Evolutionary conservation across 2,329 filamentous ascomycete species (phyloP).

Genomic region (Pseudogymnoascus verrucosus): DNA sequence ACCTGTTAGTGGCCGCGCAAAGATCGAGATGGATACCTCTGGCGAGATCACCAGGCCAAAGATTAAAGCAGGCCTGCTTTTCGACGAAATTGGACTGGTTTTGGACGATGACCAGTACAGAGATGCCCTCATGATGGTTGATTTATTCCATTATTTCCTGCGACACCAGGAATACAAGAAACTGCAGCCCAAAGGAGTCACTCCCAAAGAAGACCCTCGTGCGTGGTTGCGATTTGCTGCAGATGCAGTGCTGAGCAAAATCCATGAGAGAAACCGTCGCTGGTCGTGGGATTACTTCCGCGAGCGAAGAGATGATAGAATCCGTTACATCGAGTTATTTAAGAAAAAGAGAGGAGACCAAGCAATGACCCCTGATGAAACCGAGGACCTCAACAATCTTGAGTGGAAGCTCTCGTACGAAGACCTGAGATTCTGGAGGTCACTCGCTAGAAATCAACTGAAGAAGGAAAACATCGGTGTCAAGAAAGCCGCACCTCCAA

Average conservation of each 20-base stretch:
- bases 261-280: conserved; percentile 83
- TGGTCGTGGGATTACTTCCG: conserved; percentile 97
- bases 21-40: conserved; percentile 90
- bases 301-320: conserved; percentile 83
- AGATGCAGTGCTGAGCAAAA: conserved; percentile 81
- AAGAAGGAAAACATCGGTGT: conserved; percentile 90
- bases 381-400: conserved; percentile 62
- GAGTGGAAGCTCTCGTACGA: conserved; percentile 90
- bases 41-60: conserved; percentile 71
- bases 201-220: conserved; percentile 79
- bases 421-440: conserved; percentile 95
- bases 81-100: conserved; percentile 97
- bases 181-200: conserved; percentile 71
- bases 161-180: conserved; percentile 96
- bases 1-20: conserved; percentile 89
- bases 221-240: conserved; percentile 93
- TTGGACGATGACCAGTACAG: conserved; percentile 96
- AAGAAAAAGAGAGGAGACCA: conserved; percentile 77
- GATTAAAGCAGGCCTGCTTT: conserved; percentile 82
- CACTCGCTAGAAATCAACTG: conserved; percentile 84
- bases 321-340: conserved; percentile 85
- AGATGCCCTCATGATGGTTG: conserved; percentile 94
- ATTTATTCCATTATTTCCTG: conserved; percentile 97
- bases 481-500: conserved; percentile 54
- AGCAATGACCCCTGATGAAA: conserved; percentile 59